phyloP scores from a whole-genome alignment of 2,329 filamentous ascomycete genomes.

The Fusarium musae region DNA sequence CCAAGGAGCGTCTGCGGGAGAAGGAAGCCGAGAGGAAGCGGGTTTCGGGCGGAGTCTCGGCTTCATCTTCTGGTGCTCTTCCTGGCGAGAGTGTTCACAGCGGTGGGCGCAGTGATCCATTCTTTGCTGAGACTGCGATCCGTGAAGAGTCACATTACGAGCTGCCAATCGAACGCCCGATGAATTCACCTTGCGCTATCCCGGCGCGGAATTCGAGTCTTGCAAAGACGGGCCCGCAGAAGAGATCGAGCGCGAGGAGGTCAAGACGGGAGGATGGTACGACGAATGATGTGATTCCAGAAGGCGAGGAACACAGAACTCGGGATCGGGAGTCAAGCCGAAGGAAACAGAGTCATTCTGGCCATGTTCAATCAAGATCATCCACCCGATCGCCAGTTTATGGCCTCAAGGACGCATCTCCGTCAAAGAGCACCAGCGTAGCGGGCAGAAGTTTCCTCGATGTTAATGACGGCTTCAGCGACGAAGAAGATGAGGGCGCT shows the following conservation, averaged over 20 bases:
- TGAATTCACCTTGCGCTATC: constrained; percentile 63
- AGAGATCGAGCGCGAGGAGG: constrained; percentile 63
- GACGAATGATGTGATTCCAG: constrained; percentile 55
- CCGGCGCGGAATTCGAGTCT: constrained; percentile 76
- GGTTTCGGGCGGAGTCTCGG: constrained; percentile 42
- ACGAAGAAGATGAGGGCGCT: constrained; percentile 69
- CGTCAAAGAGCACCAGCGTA: constrained; percentile 31
- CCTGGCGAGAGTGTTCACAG: constrained; percentile 52
- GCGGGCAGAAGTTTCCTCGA: constrained; percentile 39
- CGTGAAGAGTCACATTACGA: constrained; percentile 62
- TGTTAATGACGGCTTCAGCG: constrained; percentile 46
- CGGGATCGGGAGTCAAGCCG: constrained; percentile 38
- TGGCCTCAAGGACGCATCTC: constrained; percentile 37
- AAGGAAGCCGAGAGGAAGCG: constrained; percentile 72
- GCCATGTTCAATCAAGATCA: constrained; percentile 23
- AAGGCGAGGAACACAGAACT: constrained; percentile 51
- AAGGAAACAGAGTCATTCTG: constrained; percentile 29
- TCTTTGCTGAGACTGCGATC: constrained; percentile 64
- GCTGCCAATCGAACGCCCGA: constrained; percentile 42
- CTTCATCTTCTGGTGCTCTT: constrained; percentile 48
- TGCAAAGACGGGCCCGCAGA: constrained; percentile 64
- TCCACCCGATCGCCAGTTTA: constrained; percentile 33
- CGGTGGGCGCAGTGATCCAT: constrained; percentile 57
- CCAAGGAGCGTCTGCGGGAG: constrained; percentile 72
- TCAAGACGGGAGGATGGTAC: constrained; percentile 59